These are phyloP conservation scores for Coniochaeta hoffmannii DNA, from an alignment of 2,329 filamentous ascomycete genomes.

Conservation along the genomic window DNA sequence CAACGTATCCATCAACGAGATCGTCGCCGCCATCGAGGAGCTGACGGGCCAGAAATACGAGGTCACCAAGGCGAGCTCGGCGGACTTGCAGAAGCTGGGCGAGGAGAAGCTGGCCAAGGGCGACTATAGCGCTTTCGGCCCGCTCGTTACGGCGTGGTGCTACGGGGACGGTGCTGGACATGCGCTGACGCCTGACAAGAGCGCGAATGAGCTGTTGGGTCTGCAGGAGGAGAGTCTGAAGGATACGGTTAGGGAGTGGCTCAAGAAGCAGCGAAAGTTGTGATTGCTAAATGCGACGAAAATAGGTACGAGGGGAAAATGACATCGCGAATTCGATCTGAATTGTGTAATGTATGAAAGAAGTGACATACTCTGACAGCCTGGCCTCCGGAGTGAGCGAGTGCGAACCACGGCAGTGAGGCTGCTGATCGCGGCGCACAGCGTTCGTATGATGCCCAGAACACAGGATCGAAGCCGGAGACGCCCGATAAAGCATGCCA, in stretches of 20 bases:
- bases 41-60: slow-evolving; percentile 43
- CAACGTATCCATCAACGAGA: slow-evolving; percentile 48
- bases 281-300: background rate
- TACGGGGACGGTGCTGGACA: slow-evolving; percentile 24
- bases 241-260: slow-evolving; percentile 8
- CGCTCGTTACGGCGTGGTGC: slow-evolving; percentile 24
- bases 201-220: slow-evolving; percentile 18
- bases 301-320: background rate
- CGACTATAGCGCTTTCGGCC: slow-evolving; percentile 25
- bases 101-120: slow-evolving; percentile 32
- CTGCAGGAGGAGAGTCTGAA: slow-evolving; percentile 13
- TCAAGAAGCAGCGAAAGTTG: slow-evolving; percentile 2
- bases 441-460: slow-evolving; percentile 1
- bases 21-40: slow-evolving; percentile 45
- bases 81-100: slow-evolving; percentile 27
- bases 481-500: too few species aligned
- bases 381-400: background rate
- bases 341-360: background rate
- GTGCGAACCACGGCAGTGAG: background rate
- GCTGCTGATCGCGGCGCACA: background rate
- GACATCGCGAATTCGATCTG: background rate
- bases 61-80: slow-evolving; percentile 28
- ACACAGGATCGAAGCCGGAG: too few species aligned
- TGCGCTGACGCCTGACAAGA: slow-evolving; percentile 13
- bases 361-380: background rate